These are phyloP conservation scores for Leishmania tarentolae DNA, from an alignment of 208 protist genomes.

Conservation along the genomic window DNA sequence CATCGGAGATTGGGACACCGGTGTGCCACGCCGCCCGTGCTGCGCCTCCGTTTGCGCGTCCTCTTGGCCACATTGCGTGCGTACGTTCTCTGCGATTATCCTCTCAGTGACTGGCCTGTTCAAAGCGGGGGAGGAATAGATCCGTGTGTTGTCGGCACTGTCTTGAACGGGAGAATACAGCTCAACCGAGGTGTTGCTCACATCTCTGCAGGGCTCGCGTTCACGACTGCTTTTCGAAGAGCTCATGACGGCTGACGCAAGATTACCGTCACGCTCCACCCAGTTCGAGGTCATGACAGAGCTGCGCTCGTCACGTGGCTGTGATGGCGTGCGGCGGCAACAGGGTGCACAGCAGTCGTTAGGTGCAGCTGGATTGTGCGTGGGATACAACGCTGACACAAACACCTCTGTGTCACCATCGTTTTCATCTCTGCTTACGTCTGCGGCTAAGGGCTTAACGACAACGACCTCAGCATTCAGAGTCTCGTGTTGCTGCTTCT, in stretches of 20 bases:
- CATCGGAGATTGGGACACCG: neutral
- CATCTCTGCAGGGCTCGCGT: neutral
- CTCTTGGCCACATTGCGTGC: neutral
- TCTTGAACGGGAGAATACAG: neutral
- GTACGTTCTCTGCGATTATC: neutral
- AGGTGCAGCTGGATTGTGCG: neutral
- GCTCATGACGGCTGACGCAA: neutral
- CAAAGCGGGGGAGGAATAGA: neutral
- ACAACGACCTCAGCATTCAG: neutral
- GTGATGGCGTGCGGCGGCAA: neutral
- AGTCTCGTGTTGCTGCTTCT: neutral
- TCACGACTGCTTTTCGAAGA: neutral
- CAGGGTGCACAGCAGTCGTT: neutral
- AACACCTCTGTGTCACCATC: neutral
- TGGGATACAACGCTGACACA: neutral
- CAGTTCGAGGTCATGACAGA: neutral
- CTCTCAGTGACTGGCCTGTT: neutral
- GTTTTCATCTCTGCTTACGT: neutral
- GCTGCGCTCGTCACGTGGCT: neutral
- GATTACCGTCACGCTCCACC: neutral
- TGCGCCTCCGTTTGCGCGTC: neutral
- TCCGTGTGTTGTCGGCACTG: conserved; percentile 4
- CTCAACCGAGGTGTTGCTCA: neutral
- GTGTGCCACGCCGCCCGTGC: neutral
- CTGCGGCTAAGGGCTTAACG: neutral